These are phyloP conservation scores for Pseudoturritis turrita DNA, from an alignment of 345 rosid species.

Conservation along the genomic window DNA sequence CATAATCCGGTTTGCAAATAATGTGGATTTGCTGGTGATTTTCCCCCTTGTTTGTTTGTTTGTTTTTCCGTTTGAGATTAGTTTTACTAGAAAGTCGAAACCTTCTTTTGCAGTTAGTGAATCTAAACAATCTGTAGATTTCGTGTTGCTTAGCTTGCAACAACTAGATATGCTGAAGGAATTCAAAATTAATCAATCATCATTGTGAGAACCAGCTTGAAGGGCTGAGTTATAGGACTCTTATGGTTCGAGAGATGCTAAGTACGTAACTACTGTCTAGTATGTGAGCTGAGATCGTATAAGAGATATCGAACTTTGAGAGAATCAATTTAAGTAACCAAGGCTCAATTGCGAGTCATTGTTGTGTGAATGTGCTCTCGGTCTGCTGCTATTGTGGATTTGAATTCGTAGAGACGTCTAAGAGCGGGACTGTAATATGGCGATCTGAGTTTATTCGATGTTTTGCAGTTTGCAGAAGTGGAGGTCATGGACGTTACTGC, in stretches of 20 bases:
- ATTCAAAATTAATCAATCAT: not conserved
- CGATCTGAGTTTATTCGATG: not conserved
- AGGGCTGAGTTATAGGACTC: not conserved
- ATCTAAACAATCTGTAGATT: not conserved
- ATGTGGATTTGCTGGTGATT: not conserved
- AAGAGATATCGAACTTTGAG: no score
- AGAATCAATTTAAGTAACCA: not conserved
- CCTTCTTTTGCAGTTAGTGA: not conserved
- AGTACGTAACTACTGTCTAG: not conserved
- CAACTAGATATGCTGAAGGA: not conserved
- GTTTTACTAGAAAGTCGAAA: not conserved
- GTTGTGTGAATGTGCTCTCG: not conserved
- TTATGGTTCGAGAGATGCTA: not conserved
- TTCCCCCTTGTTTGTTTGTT: not conserved
- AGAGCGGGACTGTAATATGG: not conserved
- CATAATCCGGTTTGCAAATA: not conserved
- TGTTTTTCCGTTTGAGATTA: not conserved
- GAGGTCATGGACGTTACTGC: constrained; percentile 47
- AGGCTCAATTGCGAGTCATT: not conserved
- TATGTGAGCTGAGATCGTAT: not conserved
- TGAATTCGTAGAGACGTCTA: not conserved
- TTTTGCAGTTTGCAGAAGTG: constrained; percentile 7
- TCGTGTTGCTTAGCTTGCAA: not conserved
- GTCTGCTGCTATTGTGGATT: not conserved
- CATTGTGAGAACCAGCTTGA: not conserved